Percentiles rank a stretch among this genome's conserved stretches.
phyloP scores from a whole-genome alignment of 2,329 filamentous ascomycete genomes.

The Beauveria bassiana region DNA sequence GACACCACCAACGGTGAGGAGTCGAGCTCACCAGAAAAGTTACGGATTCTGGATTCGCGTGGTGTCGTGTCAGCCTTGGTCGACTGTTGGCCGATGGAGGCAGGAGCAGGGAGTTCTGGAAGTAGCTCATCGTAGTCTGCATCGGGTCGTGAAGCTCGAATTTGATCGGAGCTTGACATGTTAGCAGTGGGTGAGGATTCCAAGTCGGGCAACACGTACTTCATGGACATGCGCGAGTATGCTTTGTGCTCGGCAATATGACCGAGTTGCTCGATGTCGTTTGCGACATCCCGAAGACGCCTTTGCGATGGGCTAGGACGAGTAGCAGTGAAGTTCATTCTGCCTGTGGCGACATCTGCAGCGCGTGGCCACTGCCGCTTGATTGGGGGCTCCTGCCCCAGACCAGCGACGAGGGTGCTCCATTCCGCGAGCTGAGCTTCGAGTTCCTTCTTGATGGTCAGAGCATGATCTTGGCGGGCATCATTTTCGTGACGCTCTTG shows the following conservation, averaged over 20 bases:
- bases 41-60: constrained; percentile 22
- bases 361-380: constrained; percentile 37
- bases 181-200: constrained; percentile 21
- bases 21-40: background rate
- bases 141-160: constrained; percentile 49
- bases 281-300: constrained; percentile 48
- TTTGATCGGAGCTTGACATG: constrained; percentile 49
- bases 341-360: constrained; percentile 33
- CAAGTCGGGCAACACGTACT: constrained; percentile 37
- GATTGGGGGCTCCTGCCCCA: constrained; percentile 53
- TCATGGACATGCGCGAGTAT: constrained; percentile 60
- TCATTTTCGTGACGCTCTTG: constrained; percentile 57
- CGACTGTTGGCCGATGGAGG: constrained; percentile 50
- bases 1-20: constrained; percentile 22
- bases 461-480: constrained; percentile 53
- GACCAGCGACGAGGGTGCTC: constrained; percentile 54
- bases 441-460: constrained; percentile 62
- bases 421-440: constrained; percentile 67
- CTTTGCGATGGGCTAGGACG: constrained; percentile 45
- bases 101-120: constrained; percentile 60
- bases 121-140: constrained; percentile 53
- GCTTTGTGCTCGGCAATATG: constrained; percentile 61
- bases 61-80: constrained; percentile 38
- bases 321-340: constrained; percentile 31
- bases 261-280: constrained; percentile 43